Conservation (phyloP, 768 basidiomycete species). For the Amyloporia xantha region DNA sequence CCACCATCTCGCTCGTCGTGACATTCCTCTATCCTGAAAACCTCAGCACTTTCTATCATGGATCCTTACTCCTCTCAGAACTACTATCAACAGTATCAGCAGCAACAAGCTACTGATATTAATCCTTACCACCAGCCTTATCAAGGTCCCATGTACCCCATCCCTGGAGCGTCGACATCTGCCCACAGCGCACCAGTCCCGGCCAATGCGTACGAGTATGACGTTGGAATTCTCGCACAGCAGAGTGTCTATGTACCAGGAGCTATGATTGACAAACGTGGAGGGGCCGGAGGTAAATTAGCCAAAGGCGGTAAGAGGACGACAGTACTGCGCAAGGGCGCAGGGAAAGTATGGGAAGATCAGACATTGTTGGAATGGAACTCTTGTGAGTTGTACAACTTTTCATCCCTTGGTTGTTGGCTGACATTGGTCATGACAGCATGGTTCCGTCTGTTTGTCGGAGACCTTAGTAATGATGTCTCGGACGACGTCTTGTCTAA, state of each 20-base stretch:
- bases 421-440: constrained; percentile 38
- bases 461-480: constrained; percentile 96
- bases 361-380: constrained; percentile 97
- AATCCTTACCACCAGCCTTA: constrained; percentile 83
- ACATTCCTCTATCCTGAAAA: neutral
- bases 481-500: constrained; percentile 91
- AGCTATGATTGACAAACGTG: constrained; percentile 83
- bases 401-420: neutral
- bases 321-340: constrained; percentile 93
- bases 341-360: constrained; percentile 97
- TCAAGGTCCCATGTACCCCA: constrained; percentile 64
- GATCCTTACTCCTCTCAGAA: constrained; percentile 27
- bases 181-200: constrained; percentile 73
- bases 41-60: constrained; percentile 8
- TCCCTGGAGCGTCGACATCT: constrained; percentile 56
- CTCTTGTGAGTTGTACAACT: constrained; percentile 56
- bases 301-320: constrained; percentile 88
- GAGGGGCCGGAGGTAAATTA: constrained; percentile 78
- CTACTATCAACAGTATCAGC: constrained; percentile 50
- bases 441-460: constrained; percentile 97
- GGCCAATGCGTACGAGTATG: constrained; percentile 88
- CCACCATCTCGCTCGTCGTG: neutral
- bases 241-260: constrained; percentile 91
- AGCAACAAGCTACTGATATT: constrained; percentile 37
- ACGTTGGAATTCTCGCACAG: constrained; percentile 84